These are phyloP conservation scores for Tricharina praecox DNA, from an alignment of 495 filamentous ascomycete species.

Conservation along the genomic window DNA sequence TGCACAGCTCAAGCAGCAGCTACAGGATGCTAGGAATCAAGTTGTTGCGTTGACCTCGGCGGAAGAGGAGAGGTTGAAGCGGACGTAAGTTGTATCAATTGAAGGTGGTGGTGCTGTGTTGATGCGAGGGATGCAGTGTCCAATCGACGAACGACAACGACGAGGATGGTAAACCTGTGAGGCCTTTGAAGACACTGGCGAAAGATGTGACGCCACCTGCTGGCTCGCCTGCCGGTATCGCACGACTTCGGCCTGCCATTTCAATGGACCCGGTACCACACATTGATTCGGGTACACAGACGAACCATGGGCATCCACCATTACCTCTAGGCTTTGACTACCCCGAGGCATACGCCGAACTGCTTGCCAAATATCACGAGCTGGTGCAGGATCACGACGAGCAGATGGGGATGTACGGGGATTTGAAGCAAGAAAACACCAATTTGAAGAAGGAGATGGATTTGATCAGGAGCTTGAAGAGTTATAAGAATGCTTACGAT, in stretches of 20 bases:
- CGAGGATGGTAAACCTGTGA: neutral
- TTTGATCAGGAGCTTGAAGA: neutral
- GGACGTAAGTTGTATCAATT: neutral
- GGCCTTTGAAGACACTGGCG: neutral
- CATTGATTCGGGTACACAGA: neutral
- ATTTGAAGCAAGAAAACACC: neutral
- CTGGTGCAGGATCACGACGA: neutral
- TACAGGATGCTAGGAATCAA: neutral
- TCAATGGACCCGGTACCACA: neutral
- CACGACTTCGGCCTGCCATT: neutral
- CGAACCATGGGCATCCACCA: no score
- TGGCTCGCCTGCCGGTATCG: neutral
- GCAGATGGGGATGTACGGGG: neutral
- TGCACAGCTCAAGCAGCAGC: neutral
- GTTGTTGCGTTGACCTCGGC: neutral
- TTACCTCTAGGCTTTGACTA: no score
- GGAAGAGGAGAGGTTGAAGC: neutral
- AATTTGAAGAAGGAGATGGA: no score
- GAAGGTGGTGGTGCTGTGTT: neutral
- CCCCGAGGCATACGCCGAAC: no score
- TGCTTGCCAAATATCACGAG: neutral
- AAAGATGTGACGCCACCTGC: neutral
- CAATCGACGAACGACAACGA: neutral
- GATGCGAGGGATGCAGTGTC: neutral
- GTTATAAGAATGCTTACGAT: neutral